Percentiles rank a stretch among this genome's conserved stretches.
Conservation (phyloP, 176 grass and related monocot species). For the maize (Zea mays) region Zm-B73-REFERENCE-NAM-5.0 NC_050100.1:92223001-92223500, state of each 20-base stretch:
- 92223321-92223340: too few species aligned
- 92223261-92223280: too few species aligned
- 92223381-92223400: too few species aligned
- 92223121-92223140: slow-evolving; percentile 42
- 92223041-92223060: slow-evolving; percentile 48
- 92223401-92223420: too few species aligned
- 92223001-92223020: not conserved
- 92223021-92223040: not conserved
- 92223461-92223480: too few species aligned
- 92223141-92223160: not conserved
- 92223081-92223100: slow-evolving; percentile 10
- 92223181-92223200: not conserved
- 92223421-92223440: too few species aligned
- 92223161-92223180: not conserved
- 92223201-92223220: not conserved
- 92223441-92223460: too few species aligned
- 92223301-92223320: too few species aligned
- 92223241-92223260: not conserved
- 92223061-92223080: slow-evolving; percentile 24
- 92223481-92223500: too few species aligned
- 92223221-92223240: not conserved
- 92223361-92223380: too few species aligned
- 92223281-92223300: too few species aligned
- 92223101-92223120: slow-evolving; percentile 44
- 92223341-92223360: too few species aligned